Evolutionary conservation across 495 filamentous ascomycete genomes (phyloP), one percentile per base, ranked within the genome.

Genomic region (Lindgomyces ingoldianus): DNA sequence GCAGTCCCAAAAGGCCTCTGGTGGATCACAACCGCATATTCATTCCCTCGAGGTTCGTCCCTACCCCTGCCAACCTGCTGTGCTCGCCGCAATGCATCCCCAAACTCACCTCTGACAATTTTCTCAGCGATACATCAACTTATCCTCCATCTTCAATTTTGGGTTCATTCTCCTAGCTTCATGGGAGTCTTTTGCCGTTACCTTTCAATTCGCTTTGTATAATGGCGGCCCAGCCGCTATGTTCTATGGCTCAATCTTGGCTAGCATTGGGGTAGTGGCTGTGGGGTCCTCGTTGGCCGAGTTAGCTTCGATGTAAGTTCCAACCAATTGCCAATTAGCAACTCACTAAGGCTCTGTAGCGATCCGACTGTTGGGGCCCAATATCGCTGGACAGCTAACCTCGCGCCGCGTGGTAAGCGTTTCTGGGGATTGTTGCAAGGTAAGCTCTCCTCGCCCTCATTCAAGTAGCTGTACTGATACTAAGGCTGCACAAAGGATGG

Each of bases 381-480:
- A 29, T 68, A 68, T 39, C 42, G 65, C 3, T 68, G 65, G 65
- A 58, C 59, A 10, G 65, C 65, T 19, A 58, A 21, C 74, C 73
- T 62, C 66, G 75, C n/a, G n/a, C 68, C 74, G 0, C 81, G 80
- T 0, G 72, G 72, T 0, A 73, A 76, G 0, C 77, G 78, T 0
- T 76, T 68, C 44, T 68, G 65, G 65, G 65, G 65, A 16, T 48
- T 63, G 42, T 11, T 68, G 8, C 65, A 68, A 60, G 65, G 64
- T 57, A 33, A 11, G 36, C 16, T 18, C 3, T 18, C 3, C 16
- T 10, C 24, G 27, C n/a, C 12, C 1, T 54, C 8, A 3, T 42
- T 39, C 27, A n/a, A 24, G 42, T 18, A 6, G 9, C 11, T 21
- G 9, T 21, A 18, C 3, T 49, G 12, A 50, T 18, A 24, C 59